phyloP scores from a whole-genome alignment of 1,284 basidiomycete genomes.

The Stygiomarasmius scandens region DNA sequence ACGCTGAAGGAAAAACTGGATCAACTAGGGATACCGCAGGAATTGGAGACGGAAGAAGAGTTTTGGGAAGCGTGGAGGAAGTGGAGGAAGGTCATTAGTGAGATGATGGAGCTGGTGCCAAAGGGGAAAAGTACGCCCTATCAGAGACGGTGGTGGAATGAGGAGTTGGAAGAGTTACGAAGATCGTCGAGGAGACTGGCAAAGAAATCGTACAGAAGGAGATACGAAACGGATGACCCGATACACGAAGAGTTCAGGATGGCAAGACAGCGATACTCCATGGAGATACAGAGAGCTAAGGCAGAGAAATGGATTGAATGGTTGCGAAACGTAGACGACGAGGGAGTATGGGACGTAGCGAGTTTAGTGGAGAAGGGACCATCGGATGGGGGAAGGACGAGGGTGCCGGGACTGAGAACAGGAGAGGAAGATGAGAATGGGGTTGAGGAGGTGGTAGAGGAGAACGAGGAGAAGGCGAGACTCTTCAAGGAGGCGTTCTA shows the following conservation, averaged over 20 bases:
- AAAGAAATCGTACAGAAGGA: slow-evolving; percentile 11
- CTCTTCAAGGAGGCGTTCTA: slow-evolving; percentile 43
- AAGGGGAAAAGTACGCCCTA: slow-evolving; percentile 21
- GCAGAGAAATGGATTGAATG: slow-evolving; percentile 27
- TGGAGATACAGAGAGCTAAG: slow-evolving; percentile 23
- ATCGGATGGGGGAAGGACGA: slow-evolving; percentile 25
- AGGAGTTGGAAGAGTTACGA: slow-evolving; percentile 19
- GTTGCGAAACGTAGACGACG: slow-evolving; percentile 22
- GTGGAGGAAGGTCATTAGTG: not conserved
- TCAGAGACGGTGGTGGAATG: slow-evolving; percentile 33
- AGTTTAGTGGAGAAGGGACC: slow-evolving; percentile 24
- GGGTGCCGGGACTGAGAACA: slow-evolving; percentile 29
- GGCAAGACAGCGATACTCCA: slow-evolving; percentile 21
- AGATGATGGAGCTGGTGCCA: slow-evolving; percentile 21
- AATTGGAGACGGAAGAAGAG: not conserved
- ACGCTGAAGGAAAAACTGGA: not conserved
- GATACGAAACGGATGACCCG: slow-evolving; percentile 21
- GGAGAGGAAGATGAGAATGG: slow-evolving; percentile 11
- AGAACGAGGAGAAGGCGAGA: slow-evolving; percentile 45
- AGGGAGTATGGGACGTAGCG: slow-evolving; percentile 30
- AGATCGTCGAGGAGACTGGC: slow-evolving; percentile 20
- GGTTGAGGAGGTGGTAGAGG: slow-evolving; percentile 22
- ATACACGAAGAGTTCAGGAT: slow-evolving; percentile 14
- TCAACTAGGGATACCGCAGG: not conserved
- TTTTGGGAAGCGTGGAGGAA: not conserved